Conservation (phyloP, 345 rosid genomes). For the Salix caprea region DNA sequence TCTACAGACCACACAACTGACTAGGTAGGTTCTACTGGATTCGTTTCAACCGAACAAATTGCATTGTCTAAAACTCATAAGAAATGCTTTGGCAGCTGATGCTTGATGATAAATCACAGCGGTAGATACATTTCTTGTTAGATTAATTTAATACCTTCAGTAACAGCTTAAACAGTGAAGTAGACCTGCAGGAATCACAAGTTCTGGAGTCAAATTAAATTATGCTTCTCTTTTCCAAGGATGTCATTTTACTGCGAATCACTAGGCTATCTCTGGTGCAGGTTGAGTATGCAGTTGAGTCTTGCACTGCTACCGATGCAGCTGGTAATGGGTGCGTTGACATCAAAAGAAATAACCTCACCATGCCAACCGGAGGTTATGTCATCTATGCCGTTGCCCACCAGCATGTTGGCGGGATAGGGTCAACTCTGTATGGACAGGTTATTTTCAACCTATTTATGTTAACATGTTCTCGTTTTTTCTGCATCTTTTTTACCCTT, state of each 20-base stretch:
- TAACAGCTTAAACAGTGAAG: not conserved
- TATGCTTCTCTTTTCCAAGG: not conserved
- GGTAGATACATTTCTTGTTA: not conserved
- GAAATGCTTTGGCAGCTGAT: not conserved
- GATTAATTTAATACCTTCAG: not conserved
- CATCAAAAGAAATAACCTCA: conserved; percentile 42
- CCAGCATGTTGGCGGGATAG: conserved; percentile 69
- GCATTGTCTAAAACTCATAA: not conserved
- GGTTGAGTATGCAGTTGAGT: conserved; percentile 64
- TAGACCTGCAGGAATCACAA: not conserved
- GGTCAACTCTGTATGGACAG: conserved; percentile 70
- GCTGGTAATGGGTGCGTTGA: conserved; percentile 37
- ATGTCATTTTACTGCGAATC: not conserved
- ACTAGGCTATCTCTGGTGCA: conserved; percentile 19
- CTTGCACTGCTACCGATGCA: conserved; percentile 30
- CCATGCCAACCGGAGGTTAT: conserved; percentile 65
- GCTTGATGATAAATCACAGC: not conserved
- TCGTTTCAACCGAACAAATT: not conserved
- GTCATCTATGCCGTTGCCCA: conserved; percentile 79
- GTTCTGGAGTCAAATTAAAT: not conserved
- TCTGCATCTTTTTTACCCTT: not conserved
- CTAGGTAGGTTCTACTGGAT: not conserved
- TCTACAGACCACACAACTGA: not conserved
- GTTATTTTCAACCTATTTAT: conserved; percentile 20
- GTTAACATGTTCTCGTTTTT: not conserved